Evolutionary conservation across 2,329 filamentous ascomycete genomes (phyloP), one percentile per base, ranked within the genome.

Genomic region (Trichoderma sp.): DNA sequence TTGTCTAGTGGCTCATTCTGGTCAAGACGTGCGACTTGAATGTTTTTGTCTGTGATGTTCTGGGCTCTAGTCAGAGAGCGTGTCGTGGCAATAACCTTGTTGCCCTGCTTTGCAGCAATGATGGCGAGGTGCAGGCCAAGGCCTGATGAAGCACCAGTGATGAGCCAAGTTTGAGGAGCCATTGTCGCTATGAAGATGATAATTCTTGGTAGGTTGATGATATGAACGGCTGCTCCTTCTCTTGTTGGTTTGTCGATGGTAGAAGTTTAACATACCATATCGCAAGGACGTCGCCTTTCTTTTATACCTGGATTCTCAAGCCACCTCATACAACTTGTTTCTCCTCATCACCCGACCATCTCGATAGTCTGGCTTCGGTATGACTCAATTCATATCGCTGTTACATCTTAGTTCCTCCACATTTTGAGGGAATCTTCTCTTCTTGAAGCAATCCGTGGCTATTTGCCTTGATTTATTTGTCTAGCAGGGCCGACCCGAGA

Each of bases 161-260:
- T 51, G 53, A 71, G 70, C 70, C 70, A 71, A 53, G 61, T 64
- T 53, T 67, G 61, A 28, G 70, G 62, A 12, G 70, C 28, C 70
- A 68, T 71, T 58, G 24, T 51, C 15, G 28, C 6, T 61, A 6
- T 36, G 4, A 18, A 30, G 64, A 28, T 26, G 7, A 0, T 3
- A 7, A 9, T 43, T n/a, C 39, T 34, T 6, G n/a, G 4, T 32
- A 1, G 18, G 7, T 8, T 39, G 2, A n/a, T 12, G 21, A 24
- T 28, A 5, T 2, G 6, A 18, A n/a, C 21, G 1, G 4, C 24
- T 28, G 26, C 1, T 36, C 6, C 24, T 34, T 21, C 8, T 51
- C 1, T 14, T 32, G n/a, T 32, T 7, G 34, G 24, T 28, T 34
- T 5, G 3, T 53, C n/a, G 3, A 61, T n/a, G 56, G 5, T 1